Base-by-base conservation (phyloP, 108 stramenopile species). In the Nitzschia sp. region DNA sequence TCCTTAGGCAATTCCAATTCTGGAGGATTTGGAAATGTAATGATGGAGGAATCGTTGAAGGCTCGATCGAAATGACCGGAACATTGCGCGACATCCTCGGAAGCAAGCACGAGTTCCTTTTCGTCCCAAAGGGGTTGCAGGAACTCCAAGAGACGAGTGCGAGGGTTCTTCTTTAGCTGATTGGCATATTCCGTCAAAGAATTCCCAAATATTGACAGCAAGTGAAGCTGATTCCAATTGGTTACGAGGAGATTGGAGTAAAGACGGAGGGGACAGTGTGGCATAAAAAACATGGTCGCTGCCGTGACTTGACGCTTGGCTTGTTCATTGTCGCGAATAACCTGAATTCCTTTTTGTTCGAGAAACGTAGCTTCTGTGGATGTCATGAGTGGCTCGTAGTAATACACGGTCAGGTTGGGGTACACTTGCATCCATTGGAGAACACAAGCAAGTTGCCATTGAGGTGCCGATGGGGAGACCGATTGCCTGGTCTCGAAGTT, bases 261-360 rank as follows among this genome's bases (percentile, higher is more conserved):
- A 6, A 83, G 40, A 20, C 22, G 21, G 51, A 69, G 43, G 0
- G 82, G 82, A 43, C 82, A 83, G 48, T 83, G 82, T 17, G 82
- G 82, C 82, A 83, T 83, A 63, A 74, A 83, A 54, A 83, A 83
- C 20, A 83, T 52, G 6, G 75, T 73, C 1, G 25, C 41, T 22
- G 57, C 41, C 3, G 51, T 11, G 11, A 56, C 51, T 24, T 25
- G n/a, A 15, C 76, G 80, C 24, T 34, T 57, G 6, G 76, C 82
- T 25, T 54, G 37, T n/a, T 83, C 82, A 39, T 83, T 79, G 24
- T 62, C 50, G 20, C 34, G 41, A 14, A 83, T 69, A 0, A 79
- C 57, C 2, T 74, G 51, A 2, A 83, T 55, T 39, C 26, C 39
- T 8, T 12, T 22, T 10, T 38, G 15, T 19, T 65, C 42, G 3